phyloP scores from a whole-genome alignment of 805 yeast species.

The Kazachstania psychrophila region DNA sequence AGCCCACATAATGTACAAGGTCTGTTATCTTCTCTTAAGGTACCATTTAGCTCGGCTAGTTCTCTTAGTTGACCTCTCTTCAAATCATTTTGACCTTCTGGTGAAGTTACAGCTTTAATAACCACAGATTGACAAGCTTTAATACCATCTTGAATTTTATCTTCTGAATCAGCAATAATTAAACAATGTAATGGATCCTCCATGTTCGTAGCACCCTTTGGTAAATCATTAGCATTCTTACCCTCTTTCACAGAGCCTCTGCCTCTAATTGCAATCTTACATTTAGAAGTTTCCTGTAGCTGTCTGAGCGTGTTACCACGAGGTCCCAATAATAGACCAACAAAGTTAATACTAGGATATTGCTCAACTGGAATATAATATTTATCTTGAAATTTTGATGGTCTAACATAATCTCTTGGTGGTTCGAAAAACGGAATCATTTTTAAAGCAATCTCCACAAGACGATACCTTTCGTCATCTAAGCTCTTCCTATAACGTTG shows the following conservation, averaged over 20 bases:
- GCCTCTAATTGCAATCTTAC: conserved; percentile 85
- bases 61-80: conserved; percentile 87
- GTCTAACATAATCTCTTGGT: conserved; percentile 67
- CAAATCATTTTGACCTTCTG: conserved; percentile 87
- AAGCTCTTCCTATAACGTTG: conserved; percentile 48
- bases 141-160: conserved; percentile 65
- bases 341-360: conserved; percentile 86
- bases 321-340: conserved; percentile 87
- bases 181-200: conserved; percentile 86
- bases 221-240: conserved; percentile 42
- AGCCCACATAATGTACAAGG: conserved; percentile 60
- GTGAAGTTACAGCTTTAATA: conserved; percentile 75
- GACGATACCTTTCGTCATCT: conserved; percentile 69
- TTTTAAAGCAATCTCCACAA: conserved; percentile 68
- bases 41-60: conserved; percentile 89
- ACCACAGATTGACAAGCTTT: conserved; percentile 66
- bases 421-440: conserved; percentile 69
- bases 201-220: conserved; percentile 43
- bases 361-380: conserved; percentile 76
- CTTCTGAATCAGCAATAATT: conserved; percentile 74
- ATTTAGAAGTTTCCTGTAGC: conserved; percentile 79
- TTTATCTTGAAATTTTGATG: conserved; percentile 69
- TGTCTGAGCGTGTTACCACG: conserved; percentile 83
- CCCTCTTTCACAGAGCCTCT: conserved; percentile 95
- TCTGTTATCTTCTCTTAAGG: conserved; percentile 69